phyloP scores from a whole-genome alignment of 257 asterid species.

The Knoxia roxburghii region DNA sequence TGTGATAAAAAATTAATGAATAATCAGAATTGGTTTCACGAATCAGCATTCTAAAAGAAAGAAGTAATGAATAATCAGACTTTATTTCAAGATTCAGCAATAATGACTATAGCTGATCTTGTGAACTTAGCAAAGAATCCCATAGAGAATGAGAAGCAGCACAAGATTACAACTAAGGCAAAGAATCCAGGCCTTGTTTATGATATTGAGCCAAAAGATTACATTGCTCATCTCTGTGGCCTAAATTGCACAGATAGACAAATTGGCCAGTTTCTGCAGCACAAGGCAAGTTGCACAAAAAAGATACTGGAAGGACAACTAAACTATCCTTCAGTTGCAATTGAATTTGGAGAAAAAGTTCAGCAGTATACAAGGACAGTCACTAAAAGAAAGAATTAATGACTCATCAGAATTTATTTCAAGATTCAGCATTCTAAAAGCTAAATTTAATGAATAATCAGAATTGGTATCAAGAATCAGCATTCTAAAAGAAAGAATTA shows the following conservation, averaged over 20 bases:
- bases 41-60: too few species aligned
- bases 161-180: conserved; percentile 5
- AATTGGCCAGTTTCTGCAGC: not conserved
- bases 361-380: conserved; percentile 15
- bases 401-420: too few species aligned
- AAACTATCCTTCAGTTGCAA: conserved; percentile 14
- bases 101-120: conserved; percentile 10
- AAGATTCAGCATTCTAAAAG: too few species aligned
- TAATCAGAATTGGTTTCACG: too few species aligned
- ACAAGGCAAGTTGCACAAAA: not conserved
- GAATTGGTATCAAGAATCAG: too few species aligned
- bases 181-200: conserved; percentile 14
- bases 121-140: conserved; percentile 10
- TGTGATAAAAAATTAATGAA: too few species aligned
- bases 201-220: conserved; percentile 12
- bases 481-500: too few species aligned
- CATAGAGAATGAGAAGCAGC: conserved; percentile 7
- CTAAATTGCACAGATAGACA: conserved; percentile 1
- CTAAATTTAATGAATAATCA: too few species aligned
- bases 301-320: conserved; percentile 7
- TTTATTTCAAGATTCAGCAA: too few species aligned
- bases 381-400: too few species aligned
- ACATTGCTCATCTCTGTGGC: conserved; percentile 9
- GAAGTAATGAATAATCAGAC: too few species aligned
- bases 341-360: not conserved